Evolutionary conservation across 805 yeast genomes (phyloP), one percentile per base, ranked within the genome.

Genomic region (Hanseniaspora lindneri): DNA sequence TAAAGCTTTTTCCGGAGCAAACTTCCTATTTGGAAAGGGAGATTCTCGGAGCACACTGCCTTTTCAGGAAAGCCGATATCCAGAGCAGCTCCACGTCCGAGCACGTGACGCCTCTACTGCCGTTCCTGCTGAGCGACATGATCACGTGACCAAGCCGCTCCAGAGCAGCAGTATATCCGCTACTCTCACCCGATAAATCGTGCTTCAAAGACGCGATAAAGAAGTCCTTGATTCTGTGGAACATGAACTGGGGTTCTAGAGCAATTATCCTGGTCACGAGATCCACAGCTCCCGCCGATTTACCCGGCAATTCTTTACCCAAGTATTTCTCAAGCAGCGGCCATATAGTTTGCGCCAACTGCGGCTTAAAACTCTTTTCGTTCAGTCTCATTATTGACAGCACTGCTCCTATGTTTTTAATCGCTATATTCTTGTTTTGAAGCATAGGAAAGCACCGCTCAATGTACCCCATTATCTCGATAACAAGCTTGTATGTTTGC

Each of bases 311-410:
- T 8, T 27, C 11, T 27, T 9, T 27, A 11, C 29, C 10, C 29
- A 30, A 8, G n/a, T 9, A 30, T 8, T 27, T 34, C 19, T 43
- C 47, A 2, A 44, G 10, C 3, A 44, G 23, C 3, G 48, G 48
- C 33, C 17, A 44, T 3, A 44, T 37, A 14, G 29, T 39, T 20
- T 44, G 48, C 28, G 48, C 48, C 30, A 44, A 25, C 19, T 44
- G 48, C 9, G 48, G 48, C 19, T 27, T 27, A 24, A 34, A 44
- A 13, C 37, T 44, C 32, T 37, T 36, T n/a, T 40, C n/a, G 13
- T 39, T 44, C 13, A 33, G 19, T 4, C 33, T 44, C 32, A 44
- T 11, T 20, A 44, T 28, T 3, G n/a, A n/a, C n/a, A n/a, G 19
- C 17, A 23, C 24, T 21, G 16, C 24, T 21, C n/a, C n/a, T n/a